Evolutionary conservation across 306 rosid genomes (phyloP).

Genomic region (Acacia acuminata): DNA sequence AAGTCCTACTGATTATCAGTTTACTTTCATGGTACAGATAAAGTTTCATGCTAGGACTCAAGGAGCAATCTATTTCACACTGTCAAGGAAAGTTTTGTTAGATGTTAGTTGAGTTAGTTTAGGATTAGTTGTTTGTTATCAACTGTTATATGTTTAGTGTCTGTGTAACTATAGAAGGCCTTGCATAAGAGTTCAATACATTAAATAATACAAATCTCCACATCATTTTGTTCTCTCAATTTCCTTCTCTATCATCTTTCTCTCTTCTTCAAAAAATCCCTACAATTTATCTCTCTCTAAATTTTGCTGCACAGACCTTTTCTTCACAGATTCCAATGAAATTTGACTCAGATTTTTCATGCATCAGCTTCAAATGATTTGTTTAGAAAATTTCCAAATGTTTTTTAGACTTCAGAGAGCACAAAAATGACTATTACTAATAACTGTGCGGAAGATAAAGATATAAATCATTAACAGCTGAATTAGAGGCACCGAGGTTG

Average conservation of each 20-base stretch:
- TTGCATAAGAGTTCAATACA: no score
- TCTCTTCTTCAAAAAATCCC: neutral
- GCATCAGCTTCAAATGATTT: neutral
- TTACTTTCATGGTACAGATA: neutral
- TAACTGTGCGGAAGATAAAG: neutral
- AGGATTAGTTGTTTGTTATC: neutral
- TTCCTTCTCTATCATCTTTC: neutral
- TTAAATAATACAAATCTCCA: neutral
- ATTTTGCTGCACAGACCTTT: no score
- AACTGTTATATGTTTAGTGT: neutral
- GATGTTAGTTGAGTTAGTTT: neutral
- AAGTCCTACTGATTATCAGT: neutral
- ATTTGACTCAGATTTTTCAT: neutral
- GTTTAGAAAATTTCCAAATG: slow-evolving; percentile 1
- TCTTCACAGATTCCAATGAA: neutral
- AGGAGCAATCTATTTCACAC: neutral
- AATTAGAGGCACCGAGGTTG: neutral
- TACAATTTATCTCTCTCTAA: neutral
- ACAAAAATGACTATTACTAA: neutral
- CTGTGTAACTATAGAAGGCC: neutral
- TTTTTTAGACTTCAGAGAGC: neutral
- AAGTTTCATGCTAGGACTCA: slow-evolving; percentile 1
- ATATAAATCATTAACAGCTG: neutral
- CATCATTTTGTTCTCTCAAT: neutral
- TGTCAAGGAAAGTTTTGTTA: neutral